Evolutionary conservation across 2,329 filamentous ascomycete species (phyloP).

Genomic region (Diaporthe sp.): DNA sequence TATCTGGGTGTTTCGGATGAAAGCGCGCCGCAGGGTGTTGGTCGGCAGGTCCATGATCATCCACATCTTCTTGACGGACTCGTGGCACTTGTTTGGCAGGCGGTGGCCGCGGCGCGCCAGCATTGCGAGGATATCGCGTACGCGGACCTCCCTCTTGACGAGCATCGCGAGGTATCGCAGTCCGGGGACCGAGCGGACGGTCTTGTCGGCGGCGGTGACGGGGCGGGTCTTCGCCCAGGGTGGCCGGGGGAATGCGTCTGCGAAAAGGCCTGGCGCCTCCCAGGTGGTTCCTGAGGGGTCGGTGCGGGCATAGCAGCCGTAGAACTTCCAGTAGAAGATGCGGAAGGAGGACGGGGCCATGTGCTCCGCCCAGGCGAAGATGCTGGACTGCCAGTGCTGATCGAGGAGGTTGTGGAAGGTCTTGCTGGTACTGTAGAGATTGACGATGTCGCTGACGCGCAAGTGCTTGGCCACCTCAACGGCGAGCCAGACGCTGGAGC

Average conservation of each 20-base stretch:
- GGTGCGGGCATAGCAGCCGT: slow-evolving; percentile 66
- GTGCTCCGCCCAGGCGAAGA: slow-evolving; percentile 66
- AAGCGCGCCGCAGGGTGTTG: slow-evolving; percentile 64
- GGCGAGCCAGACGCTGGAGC: slow-evolving; percentile 64
- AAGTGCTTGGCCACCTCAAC: slow-evolving; percentile 69
- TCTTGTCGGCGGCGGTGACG: slow-evolving; percentile 41
- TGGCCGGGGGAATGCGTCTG: slow-evolving; percentile 19
- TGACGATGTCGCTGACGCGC: slow-evolving; percentile 68
- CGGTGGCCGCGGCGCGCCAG: slow-evolving; percentile 71
- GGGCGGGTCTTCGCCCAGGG: slow-evolving; percentile 31
- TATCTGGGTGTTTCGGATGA: slow-evolving; percentile 65
- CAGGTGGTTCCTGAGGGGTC: slow-evolving; percentile 66
- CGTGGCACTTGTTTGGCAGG: slow-evolving; percentile 62
- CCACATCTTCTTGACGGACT: slow-evolving; percentile 77
- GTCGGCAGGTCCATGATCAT: slow-evolving; percentile 77
- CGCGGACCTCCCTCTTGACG: slow-evolving; percentile 66
- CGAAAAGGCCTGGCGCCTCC: slow-evolving; percentile 43
- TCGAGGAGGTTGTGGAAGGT: slow-evolving; percentile 74
- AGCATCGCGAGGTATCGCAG: slow-evolving; percentile 79
- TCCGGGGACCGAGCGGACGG: slow-evolving; percentile 69
- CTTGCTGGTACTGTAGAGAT: slow-evolving; percentile 74
- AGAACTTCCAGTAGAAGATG: slow-evolving; percentile 74
- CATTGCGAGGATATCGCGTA: slow-evolving; percentile 73
- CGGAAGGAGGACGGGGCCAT: slow-evolving; percentile 68
- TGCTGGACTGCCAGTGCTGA: slow-evolving; percentile 69